Percentiles rank a stretch among this genome's conserved stretches.
phyloP scores from a whole-genome alignment of 2,329 filamentous ascomycete genomes.

The Sporothrix variecibatus region DNA sequence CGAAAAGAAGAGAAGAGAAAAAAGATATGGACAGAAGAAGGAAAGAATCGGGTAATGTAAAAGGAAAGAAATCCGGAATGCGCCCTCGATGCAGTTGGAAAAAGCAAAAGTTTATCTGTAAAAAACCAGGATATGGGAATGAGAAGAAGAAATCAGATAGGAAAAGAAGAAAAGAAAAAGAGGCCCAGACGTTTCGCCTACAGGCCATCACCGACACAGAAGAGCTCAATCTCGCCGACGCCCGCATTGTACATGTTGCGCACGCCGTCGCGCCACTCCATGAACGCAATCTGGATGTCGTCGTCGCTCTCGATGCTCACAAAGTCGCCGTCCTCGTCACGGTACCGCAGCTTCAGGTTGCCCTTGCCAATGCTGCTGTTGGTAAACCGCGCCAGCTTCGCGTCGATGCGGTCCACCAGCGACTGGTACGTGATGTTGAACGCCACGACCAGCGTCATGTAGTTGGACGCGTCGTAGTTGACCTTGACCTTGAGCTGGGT shows the following conservation, averaged over 20 bases:
- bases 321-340: slow-evolving; percentile 88
- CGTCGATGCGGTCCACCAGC: slow-evolving; percentile 91
- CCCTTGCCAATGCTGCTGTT: slow-evolving; percentile 80
- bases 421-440: slow-evolving; percentile 95
- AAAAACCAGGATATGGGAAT: background rate
- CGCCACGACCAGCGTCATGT: slow-evolving; percentile 92
- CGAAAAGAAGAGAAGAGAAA: background rate
- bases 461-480: slow-evolving; percentile 80
- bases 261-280: slow-evolving; percentile 81
- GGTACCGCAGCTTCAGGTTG: slow-evolving; percentile 83
- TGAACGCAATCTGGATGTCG: slow-evolving; percentile 92
- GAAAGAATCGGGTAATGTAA: slow-evolving; percentile 13
- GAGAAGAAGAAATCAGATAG: background rate
- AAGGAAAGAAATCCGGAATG: slow-evolving; percentile 23
- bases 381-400: slow-evolving; percentile 86
- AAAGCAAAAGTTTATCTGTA: slow-evolving; percentile 21
- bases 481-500: slow-evolving; percentile 95
- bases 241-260: slow-evolving; percentile 62
- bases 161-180: background rate
- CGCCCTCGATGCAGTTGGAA: slow-evolving; percentile 22
- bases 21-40: background rate
- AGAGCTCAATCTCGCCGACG: slow-evolving; percentile 87
- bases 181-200: background rate
- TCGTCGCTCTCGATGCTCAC: slow-evolving; percentile 95
- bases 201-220: slow-evolving; percentile 60